Conservation (phyloP, 129 eudicot genomes). For the Flaveria sonorensis region DNA sequence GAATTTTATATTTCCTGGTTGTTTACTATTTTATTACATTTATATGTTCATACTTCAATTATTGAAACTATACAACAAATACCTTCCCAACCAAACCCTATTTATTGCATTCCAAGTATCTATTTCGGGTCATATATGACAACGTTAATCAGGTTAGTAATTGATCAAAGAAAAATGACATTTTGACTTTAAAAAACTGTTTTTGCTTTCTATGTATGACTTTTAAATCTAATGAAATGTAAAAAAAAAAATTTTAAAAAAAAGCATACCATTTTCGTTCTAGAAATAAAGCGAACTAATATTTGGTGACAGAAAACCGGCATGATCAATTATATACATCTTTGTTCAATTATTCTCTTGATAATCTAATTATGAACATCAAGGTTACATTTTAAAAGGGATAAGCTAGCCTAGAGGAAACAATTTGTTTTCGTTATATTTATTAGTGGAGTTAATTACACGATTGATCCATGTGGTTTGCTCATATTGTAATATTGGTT, state of each 20-base stretch:
- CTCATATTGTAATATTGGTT: too few relatives aligned
- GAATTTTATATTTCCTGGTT: not conserved
- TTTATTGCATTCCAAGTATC: conserved; percentile 4
- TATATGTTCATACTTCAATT: not conserved
- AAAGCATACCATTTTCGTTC: not conserved
- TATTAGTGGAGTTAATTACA: too few relatives aligned
- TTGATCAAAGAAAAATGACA: not conserved
- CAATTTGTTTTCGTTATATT: not conserved
- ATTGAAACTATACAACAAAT: not conserved
- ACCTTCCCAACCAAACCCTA: not conserved
- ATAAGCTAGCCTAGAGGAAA: not conserved
- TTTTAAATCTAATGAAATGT: not conserved
- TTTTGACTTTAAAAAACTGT: not conserved
- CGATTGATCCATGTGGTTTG: too few relatives aligned
- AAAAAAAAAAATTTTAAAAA: too few relatives aligned
- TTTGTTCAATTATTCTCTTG: too few relatives aligned
- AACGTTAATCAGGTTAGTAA: not conserved
- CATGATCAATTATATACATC: not conserved
- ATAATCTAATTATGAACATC: not conserved
- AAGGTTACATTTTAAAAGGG: not conserved
- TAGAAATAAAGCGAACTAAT: too few relatives aligned
- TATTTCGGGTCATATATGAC: not conserved
- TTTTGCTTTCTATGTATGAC: not conserved
- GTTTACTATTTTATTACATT: not conserved
- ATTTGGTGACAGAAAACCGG: too few relatives aligned